Conservation (phyloP, 1,139 yeast genomes). For the Blastobotrys elegans region DNA sequence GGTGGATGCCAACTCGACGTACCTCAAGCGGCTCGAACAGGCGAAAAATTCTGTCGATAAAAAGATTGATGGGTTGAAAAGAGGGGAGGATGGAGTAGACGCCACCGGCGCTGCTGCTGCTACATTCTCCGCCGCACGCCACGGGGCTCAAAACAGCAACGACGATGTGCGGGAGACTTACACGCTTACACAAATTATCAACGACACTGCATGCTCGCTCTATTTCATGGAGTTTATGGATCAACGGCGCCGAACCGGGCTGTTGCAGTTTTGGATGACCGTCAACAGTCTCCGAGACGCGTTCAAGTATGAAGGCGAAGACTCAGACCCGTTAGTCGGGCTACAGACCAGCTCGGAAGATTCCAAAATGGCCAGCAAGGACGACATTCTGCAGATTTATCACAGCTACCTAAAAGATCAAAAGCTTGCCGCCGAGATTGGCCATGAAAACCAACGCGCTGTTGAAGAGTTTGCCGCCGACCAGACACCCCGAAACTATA, state of each 20-base stretch:
- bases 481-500: constrained; percentile 17
- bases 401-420: constrained; percentile 37
- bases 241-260: constrained; percentile 39
- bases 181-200: constrained; percentile 39
- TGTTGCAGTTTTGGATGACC: constrained; percentile 60
- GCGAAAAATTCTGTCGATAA: constrained; percentile 28
- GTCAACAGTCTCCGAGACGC: constrained; percentile 72
- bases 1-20: constrained; percentile 19
- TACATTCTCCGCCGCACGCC: neutral
- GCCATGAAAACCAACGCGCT: constrained; percentile 22
- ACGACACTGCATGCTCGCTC: constrained; percentile 44
- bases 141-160: neutral
- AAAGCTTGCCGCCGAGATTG: constrained; percentile 20
- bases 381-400: constrained; percentile 41
- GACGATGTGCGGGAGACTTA: constrained; percentile 27
- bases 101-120: neutral
- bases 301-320: constrained; percentile 39
- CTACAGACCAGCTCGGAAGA: constrained; percentile 12
- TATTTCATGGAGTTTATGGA: constrained; percentile 57
- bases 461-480: constrained; percentile 27
- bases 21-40: constrained; percentile 28
- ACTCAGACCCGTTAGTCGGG: constrained; percentile 29
- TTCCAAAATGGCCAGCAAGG: constrained; percentile 17
- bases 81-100: constrained; percentile 13
- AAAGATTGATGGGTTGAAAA: constrained; percentile 28